Evolutionary conservation across 2,329 filamentous ascomycete species (phyloP), one percentile per base, ranked within the genome.

Genomic region (Claviceps paspali): DNA sequence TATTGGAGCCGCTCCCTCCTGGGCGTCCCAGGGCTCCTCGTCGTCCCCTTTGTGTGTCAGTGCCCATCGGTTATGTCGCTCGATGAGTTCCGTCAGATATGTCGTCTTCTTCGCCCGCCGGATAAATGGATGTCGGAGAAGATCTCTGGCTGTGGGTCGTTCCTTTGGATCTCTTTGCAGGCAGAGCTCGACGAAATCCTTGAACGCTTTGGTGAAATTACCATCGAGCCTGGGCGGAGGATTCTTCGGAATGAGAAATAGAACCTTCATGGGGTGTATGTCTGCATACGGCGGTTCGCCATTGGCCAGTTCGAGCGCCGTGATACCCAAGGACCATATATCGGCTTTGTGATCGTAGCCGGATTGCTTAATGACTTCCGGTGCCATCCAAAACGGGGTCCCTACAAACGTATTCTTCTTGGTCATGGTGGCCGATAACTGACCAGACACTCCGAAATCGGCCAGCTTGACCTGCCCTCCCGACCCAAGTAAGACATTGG

Each of bases 391-490:
- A 56, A 96, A 98, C 1, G 91, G 88, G 0, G 88, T 96, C 24
- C 91, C 91, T 23, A 98, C 88, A 57, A 96, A 98, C 0, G 88
- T 96, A 55, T 96, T 96, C 65, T 96, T 96, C 69, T 96, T 96
- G 44, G 88, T 95, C 87, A 96, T 96, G 35, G 88, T 98, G 6
- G 88, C 88, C 8, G 88, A 92, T 17, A 96, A 70, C 61, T 96
- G 91, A 21, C 88, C 88, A 1, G 88, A 95, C 6, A 98, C 91
- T 41, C 88, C 88, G 62, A 98, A 98, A 56, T 98, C 88, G 11
- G 88, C 88, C 39, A 96, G 68, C 59, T 98, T 98, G 49, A 98
- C 88, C 62, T 96, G 91, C 2, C 91, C 91, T 53, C 82, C 93
- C 35, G 85, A 76, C 42, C 82, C 79, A 5, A 98, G 71, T 24